Conservation (phyloP, 495 filamentous ascomycete genomes). For the Daldinia loculata region DNA sequence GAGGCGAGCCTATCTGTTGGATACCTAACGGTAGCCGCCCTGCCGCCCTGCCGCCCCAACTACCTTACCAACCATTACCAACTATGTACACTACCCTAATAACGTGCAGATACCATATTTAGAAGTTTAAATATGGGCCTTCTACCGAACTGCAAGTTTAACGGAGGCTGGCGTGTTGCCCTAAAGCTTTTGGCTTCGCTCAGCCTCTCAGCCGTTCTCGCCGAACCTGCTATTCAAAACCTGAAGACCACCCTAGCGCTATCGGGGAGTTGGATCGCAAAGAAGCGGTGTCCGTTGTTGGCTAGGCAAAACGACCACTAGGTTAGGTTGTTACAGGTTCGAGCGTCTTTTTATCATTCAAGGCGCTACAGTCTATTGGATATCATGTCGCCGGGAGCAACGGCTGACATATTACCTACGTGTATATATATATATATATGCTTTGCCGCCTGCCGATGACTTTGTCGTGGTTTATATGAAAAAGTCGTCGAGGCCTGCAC, state of each 20-base stretch:
- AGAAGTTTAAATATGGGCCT: slow-evolving; percentile 23
- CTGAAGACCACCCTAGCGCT: slow-evolving; percentile 6
- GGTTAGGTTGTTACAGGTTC: slow-evolving; percentile 27
- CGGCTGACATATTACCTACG: neutral
- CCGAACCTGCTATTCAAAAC: neutral
- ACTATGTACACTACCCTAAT: slow-evolving; percentile 1
- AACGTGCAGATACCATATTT: slow-evolving; percentile 15
- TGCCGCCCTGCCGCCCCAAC: neutral
- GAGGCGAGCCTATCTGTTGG: slow-evolving; percentile 8
- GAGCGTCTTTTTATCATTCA: neutral
- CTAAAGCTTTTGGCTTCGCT: slow-evolving; percentile 1
- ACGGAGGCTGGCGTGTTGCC: slow-evolving; percentile 1
- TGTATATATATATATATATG: slow-evolving; percentile 32
- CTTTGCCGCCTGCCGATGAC: slow-evolving; percentile 22
- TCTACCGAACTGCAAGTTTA: slow-evolving; percentile 1
- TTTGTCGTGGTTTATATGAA: neutral
- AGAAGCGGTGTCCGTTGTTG: slow-evolving; percentile 9
- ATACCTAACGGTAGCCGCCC: neutral
- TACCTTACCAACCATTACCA: neutral
- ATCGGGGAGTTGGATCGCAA: neutral
- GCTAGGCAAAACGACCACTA: neutral
- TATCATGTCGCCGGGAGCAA: slow-evolving; percentile 16
- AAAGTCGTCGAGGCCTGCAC: neutral
- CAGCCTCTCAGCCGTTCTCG: slow-evolving; percentile 15
- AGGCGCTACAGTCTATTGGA: slow-evolving; percentile 29